Percentiles rank a stretch among this genome's conserved stretches.
Evolutionary conservation across 192 early-diverging fungal genomes (phyloP).

Genomic region (Geranomyces michiganensis): DNA sequence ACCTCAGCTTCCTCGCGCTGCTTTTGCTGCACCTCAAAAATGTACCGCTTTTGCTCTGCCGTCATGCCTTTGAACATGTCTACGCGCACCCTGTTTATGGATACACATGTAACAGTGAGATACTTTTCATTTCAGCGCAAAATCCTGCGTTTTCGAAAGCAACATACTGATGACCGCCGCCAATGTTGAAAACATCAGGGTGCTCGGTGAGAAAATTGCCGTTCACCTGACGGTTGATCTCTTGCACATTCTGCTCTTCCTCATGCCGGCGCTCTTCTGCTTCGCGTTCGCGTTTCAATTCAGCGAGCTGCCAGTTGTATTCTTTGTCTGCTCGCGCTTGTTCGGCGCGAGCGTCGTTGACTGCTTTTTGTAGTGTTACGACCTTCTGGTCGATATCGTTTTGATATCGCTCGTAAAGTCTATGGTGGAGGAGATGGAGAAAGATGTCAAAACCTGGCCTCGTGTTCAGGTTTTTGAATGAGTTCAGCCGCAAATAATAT

Average conservation of each 20-base stretch:
- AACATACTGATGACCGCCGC: slow-evolving; percentile 54
- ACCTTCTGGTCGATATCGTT: slow-evolving; percentile 40
- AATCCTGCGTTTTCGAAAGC: background rate
- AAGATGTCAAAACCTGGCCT: background rate
- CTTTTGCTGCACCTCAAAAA: slow-evolving; percentile 46
- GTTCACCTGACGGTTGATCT: slow-evolving; percentile 49
- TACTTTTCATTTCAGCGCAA: background rate
- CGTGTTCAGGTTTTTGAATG: background rate
- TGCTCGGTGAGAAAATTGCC: slow-evolving; percentile 57
- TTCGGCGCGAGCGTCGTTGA: slow-evolving; percentile 34
- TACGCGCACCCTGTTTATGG: slow-evolving; percentile 47
- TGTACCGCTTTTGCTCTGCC: slow-evolving; percentile 44
- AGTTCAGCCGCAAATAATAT: too few relatives aligned
- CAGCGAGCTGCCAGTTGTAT: slow-evolving; percentile 47
- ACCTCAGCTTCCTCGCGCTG: slow-evolving; percentile 56
- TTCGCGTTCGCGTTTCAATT: slow-evolving; percentile 46
- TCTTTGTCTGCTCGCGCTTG: slow-evolving; percentile 45
- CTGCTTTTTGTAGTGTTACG: slow-evolving; percentile 42
- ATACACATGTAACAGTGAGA: background rate
- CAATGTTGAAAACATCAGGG: slow-evolving; percentile 55
- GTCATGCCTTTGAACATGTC: slow-evolving; percentile 65
- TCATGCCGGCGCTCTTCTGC: slow-evolving; percentile 30
- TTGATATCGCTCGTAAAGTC: slow-evolving; percentile 48
- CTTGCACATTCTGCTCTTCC: slow-evolving; percentile 44
- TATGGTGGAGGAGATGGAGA: background rate